Evolutionary conservation across 148 eudicot species (phyloP), one percentile per base, ranked within the genome.

Genomic region (Heliosperma pusillum): DNA sequence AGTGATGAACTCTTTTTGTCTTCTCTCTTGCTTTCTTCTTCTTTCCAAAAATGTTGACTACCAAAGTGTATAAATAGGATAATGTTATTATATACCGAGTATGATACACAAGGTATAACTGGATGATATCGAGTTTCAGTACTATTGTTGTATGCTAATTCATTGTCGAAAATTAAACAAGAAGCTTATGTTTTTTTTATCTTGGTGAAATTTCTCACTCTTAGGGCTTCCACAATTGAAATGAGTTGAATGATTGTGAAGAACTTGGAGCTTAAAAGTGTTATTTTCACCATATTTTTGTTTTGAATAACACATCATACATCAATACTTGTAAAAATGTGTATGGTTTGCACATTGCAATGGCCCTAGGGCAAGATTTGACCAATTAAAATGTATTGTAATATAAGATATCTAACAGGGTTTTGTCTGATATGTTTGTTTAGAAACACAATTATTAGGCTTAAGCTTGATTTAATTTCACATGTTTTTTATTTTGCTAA

Each of bases 1-100:
- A 67, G 70, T 67, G 16, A 67, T 36, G 8, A 66, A 17, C 7
- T 40, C 66, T 76, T 76, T 64, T 10, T 44, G 25, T 60, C 20
- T 69, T 26, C 44, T 24, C 29, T 10, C 20, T 52, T 15, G 7
- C 56, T 64, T 50, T 17, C 47, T 7, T 68, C 53, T 15, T 45
- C 9, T 11, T 69, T 10, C 24, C 17, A 1, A 22, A 11, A 11
- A 44, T 62, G 27, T 62, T 62, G 19, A 62, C 27, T 62, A 25
- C 16, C 36, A 50, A 47, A 50, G 55, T 50, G 17, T 50, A 50
- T 50, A 36, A 0, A 1, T 36, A 50, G 55, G 19, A 16, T 50
- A 50, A 16, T 50, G 9, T 6, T 36, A 36, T 36, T 36, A 36
- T 33, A 33, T 33, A 33, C 40, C 40, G 6, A 33, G 40, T 33